Base-by-base conservation (phyloP, 2,329 filamentous ascomycete genomes). In the Monosporascus sp. region DNA sequence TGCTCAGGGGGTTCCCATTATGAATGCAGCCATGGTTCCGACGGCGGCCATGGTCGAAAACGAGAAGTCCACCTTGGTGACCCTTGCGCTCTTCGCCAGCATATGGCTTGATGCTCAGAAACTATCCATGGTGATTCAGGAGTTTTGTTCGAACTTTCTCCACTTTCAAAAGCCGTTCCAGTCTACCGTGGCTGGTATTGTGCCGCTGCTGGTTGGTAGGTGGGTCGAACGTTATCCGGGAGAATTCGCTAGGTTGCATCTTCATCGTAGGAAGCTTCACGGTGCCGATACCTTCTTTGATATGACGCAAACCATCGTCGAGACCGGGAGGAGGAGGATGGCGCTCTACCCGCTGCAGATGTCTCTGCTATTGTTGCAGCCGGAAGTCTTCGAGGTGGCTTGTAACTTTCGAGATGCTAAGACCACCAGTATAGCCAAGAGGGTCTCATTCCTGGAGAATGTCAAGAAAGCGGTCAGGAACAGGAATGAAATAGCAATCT, bases 381-480 rank as follows among this genome's bases (percentile, higher is more conserved):
- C 85, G 4, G 85, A 88, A 59, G 81, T 88, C 6, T 88, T 88
- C 58, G 83, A 87, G 67, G 82, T 87, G 37, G 85, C 84, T 26
- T 86, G 83, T 67, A 85, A 85, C 66, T 74, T 88, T 65, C 77
- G 83, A 54, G 84, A 87, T 58, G 78, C 78, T 31, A 87, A 85
- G 65, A 81, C 78, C 59, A 75, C 77, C 51, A 78, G 80, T 60
- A 80, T 87, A 66, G 74, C 78, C 17, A 88, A 88, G 68, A 87
- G 86, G 62, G 80, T 86, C 6, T 75, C 78, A 3, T 87, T 87
- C 58, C 71, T 88, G 17, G 85, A 88, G 55, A 76, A 76, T 43
- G 67, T 88, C 14, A 76, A 82, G 60, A 88, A 88, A 64, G 74
- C 81, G 20, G 69, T 87, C 50, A 76, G 81, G 52, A 85, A 85